These are phyloP conservation scores for Chaetomium tenue DNA, from an alignment of 495 filamentous ascomycete species.

Conservation along the genomic window DNA sequence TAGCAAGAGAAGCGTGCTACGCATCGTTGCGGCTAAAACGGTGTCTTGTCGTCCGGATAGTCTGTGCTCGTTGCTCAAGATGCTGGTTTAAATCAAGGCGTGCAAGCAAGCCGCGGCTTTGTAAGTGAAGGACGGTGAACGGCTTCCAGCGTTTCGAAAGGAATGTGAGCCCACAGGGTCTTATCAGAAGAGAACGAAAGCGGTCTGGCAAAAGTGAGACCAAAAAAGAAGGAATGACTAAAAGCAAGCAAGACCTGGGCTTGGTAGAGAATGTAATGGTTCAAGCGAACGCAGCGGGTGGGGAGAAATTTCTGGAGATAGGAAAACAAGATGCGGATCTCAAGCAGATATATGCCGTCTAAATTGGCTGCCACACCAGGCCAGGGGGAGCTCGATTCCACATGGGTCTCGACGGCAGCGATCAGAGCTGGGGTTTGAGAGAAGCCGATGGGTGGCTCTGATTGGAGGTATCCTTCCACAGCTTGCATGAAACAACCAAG, in stretches of 20 bases:
- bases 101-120: not conserved
- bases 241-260: conserved; percentile 4
- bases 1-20: conserved; percentile 20
- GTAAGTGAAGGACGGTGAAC: not conserved
- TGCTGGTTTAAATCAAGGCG: not conserved
- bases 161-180: conserved; percentile 16
- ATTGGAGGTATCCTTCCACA: conserved; percentile 11
- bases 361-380: not conserved
- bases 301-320: not conserved
- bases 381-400: not conserved
- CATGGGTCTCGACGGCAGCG: not conserved
- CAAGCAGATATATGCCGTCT: not conserved
- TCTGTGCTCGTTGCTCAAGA: not conserved
- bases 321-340: not conserved
- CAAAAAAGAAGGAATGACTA: conserved; percentile 7
- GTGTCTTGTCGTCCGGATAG: not conserved
- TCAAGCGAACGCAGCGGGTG: not conserved
- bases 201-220: not conserved
- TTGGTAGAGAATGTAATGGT: conserved; percentile 14
- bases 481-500: conserved; percentile 11
- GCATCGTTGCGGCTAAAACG: conserved; percentile 25
- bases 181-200: not conserved
- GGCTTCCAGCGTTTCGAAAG: conserved; percentile 13
- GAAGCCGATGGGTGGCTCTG: not conserved
- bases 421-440: not conserved